phyloP scores from a whole-genome alignment of 768 basidiomycete species.

The Dentipellis sp. region DNA sequence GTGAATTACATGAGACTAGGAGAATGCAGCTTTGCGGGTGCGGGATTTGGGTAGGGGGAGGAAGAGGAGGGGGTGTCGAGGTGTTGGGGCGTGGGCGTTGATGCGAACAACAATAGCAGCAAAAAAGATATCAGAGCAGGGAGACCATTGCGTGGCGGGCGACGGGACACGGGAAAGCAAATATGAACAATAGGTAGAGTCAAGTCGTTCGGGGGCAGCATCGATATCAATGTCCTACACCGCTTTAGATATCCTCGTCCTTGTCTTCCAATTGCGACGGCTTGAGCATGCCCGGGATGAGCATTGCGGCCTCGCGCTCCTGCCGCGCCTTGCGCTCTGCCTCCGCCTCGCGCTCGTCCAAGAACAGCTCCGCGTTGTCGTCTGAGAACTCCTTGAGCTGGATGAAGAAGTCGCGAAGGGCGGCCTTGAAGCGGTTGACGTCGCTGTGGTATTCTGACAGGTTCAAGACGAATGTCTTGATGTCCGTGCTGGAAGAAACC shows the following conservation, averaged over 20 bases:
- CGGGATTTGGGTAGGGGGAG: background rate
- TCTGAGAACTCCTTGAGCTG: constrained; percentile 96
- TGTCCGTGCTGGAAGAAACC: constrained; percentile 44
- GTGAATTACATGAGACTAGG: background rate
- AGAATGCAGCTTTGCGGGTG: background rate
- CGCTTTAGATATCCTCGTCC: constrained; percentile 69
- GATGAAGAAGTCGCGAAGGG: constrained; percentile 94
- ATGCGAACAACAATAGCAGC: background rate
- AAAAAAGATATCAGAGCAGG: background rate
- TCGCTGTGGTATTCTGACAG: constrained; percentile 70
- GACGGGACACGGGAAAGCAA: background rate
- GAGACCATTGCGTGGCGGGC: background rate
- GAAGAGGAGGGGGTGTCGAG: background rate
- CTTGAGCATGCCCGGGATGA: constrained; percentile 97
- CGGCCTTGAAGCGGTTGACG: constrained; percentile 86
- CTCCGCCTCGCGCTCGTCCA: constrained; percentile 93
- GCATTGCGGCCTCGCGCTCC: constrained; percentile 83
- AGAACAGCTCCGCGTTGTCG: constrained; percentile 85
- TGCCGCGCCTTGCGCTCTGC: constrained; percentile 65
- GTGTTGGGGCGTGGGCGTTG: background rate
- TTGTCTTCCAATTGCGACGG: constrained; percentile 91
- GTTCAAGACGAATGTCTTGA: constrained; percentile 57
- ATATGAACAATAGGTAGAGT: background rate
- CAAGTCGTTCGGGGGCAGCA: background rate
- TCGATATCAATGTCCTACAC: background rate